A percentile compares a stretch with the other conserved stretches of the same genome.
Evolutionary conservation across 345 rosid species (phyloP).

Genomic region (Salix suchowensis): DNA sequence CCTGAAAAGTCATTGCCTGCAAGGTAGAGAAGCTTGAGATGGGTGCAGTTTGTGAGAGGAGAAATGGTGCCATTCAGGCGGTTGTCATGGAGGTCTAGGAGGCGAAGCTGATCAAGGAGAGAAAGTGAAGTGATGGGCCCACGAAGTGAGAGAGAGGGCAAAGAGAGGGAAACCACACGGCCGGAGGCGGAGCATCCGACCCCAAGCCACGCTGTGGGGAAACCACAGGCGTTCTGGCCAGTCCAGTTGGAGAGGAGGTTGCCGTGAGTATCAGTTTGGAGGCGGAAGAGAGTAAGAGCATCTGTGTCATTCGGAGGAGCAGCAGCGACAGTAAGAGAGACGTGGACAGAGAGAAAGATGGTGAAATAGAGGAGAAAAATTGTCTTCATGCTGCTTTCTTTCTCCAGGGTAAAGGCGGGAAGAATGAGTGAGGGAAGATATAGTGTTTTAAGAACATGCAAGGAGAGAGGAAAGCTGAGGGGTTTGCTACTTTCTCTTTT

Average conservation of each 20-base stretch:
- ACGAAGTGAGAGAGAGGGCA: constrained; percentile 66
- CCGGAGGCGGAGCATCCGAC: constrained; percentile 59
- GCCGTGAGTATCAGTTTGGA: constrained; percentile 74
- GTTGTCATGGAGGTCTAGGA: constrained; percentile 81
- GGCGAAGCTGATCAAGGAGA: constrained; percentile 69
- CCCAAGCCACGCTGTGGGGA: constrained; percentile 59
- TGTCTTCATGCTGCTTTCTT: constrained; percentile 25
- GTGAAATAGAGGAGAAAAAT: constrained; percentile 4
- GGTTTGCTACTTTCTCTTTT: neutral
- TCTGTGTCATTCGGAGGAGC: constrained; percentile 53
- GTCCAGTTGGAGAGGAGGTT: constrained; percentile 78
- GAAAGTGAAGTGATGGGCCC: constrained; percentile 72
- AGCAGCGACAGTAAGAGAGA: neutral
- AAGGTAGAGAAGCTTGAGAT: constrained; percentile 73
- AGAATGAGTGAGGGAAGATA: constrained; percentile 16
- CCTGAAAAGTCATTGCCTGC: constrained; percentile 72
- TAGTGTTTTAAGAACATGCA: constrained; percentile 19
- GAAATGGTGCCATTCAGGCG: constrained; percentile 68
- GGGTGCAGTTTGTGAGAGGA: constrained; percentile 58
- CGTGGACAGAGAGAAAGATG: neutral
- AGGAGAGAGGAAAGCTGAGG: neutral
- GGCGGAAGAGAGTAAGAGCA: constrained; percentile 76
- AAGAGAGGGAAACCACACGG: constrained; percentile 52
- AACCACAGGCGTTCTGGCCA: constrained; percentile 53
- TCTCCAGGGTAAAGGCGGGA: constrained; percentile 36